Evolutionary conservation across 495 filamentous ascomycete genomes (phyloP).

Genomic region (Aspergillus olivimuriae): DNA sequence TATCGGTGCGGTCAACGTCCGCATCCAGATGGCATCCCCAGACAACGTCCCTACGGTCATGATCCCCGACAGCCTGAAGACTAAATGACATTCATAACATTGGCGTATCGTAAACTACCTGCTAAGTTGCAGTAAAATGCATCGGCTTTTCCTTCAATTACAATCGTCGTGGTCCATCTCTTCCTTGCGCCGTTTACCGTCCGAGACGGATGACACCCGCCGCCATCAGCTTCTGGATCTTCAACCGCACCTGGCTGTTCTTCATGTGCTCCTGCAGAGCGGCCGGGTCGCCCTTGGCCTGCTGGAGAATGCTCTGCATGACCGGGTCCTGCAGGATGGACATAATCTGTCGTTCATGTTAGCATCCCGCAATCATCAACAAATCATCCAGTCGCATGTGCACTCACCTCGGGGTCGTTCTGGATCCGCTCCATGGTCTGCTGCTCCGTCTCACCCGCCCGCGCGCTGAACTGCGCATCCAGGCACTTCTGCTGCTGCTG

Average conservation of each 20-base stretch:
- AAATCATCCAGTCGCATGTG: neutral
- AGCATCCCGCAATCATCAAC: constrained; percentile 17
- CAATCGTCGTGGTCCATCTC: neutral
- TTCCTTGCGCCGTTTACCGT: constrained; percentile 25
- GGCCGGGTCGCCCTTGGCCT: constrained; percentile 88
- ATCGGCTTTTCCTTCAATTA: constrained; percentile 4
- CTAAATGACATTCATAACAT: no score
- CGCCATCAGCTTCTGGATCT: constrained; percentile 88
- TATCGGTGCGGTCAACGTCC: no score
- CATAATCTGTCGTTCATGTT: constrained; percentile 65
- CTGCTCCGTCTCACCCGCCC: constrained; percentile 93
- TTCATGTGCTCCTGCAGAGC: constrained; percentile 96
- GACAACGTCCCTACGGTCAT: no score
- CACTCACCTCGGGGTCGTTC: constrained; percentile 82
- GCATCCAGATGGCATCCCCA: no score
- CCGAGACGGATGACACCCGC: constrained; percentile 88
- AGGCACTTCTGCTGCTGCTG: constrained; percentile 93
- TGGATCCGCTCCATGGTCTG: constrained; percentile 89
- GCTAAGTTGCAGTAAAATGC: no score
- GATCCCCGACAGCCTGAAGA: no score
- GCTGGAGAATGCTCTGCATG: constrained; percentile 95
- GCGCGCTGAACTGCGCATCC: constrained; percentile 76
- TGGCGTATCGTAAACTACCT: no score
- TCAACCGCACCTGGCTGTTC: constrained; percentile 72
- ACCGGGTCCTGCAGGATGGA: constrained; percentile 88